Evolutionary conservation across 2,329 filamentous ascomycete species (phyloP).

Genomic region (Fusarium austroafricanum): DNA sequence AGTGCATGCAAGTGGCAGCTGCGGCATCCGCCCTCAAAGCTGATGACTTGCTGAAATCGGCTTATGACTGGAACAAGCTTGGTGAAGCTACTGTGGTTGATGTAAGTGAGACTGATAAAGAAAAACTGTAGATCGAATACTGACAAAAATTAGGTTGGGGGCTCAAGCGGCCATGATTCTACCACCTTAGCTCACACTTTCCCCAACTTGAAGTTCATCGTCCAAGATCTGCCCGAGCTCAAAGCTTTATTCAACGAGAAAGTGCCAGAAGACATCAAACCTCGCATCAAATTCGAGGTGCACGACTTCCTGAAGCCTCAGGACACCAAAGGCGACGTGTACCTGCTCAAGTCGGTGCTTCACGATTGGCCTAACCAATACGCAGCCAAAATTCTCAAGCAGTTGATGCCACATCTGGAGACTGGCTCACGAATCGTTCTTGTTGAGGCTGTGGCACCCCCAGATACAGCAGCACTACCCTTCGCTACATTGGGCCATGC

Average conservation of each 20-base stretch:
- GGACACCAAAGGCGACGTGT: slow-evolving; percentile 57
- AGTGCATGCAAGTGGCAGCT: slow-evolving; percentile 17
- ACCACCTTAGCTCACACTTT: slow-evolving; percentile 40
- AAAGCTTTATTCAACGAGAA: not conserved
- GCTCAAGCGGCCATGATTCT: slow-evolving; percentile 43
- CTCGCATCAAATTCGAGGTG: slow-evolving; percentile 50
- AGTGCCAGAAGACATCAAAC: slow-evolving; percentile 42
- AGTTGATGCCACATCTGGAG: slow-evolving; percentile 57
- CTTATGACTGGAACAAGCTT: slow-evolving; percentile 42
- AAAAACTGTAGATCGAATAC: not conserved
- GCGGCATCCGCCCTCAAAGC: slow-evolving; percentile 4
- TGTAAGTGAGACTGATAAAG: slow-evolving; percentile 30
- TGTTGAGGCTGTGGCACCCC: slow-evolving; percentile 49
- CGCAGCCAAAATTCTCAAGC: slow-evolving; percentile 52
- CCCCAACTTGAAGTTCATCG: slow-evolving; percentile 55
- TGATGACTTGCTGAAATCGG: slow-evolving; percentile 18
- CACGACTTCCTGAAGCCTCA: slow-evolving; percentile 55
- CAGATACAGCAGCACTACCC: slow-evolving; percentile 40
- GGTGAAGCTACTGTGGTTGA: slow-evolving; percentile 45
- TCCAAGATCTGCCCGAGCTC: slow-evolving; percentile 61
- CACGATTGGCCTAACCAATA: slow-evolving; percentile 65
- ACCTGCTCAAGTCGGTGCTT: slow-evolving; percentile 64
- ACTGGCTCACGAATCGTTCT: slow-evolving; percentile 54
- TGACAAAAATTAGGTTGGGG: slow-evolving; percentile 39
- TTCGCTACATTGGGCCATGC: slow-evolving; percentile 4